These are phyloP conservation scores for Verticillium tricorpus DNA, from an alignment of 2,329 filamentous ascomycete genomes.

Conservation along the genomic window DNA sequence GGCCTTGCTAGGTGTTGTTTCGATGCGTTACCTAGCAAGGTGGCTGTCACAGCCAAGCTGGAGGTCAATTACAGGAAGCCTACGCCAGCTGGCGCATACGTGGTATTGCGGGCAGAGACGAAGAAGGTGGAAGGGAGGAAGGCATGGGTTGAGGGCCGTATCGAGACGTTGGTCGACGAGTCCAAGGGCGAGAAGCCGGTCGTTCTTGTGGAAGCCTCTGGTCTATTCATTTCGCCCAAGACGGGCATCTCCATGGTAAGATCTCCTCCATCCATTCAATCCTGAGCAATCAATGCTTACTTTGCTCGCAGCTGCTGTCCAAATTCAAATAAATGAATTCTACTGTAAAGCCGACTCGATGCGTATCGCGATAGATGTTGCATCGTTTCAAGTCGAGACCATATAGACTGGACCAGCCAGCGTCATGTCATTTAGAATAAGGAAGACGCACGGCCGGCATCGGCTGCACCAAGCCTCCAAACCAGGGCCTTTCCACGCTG, in stretches of 20 bases:
- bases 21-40: slow-evolving; percentile 77
- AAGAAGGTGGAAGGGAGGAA: slow-evolving; percentile 87
- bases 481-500: not conserved
- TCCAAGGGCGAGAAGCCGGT: slow-evolving; percentile 50
- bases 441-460: not conserved
- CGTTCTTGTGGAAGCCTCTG: slow-evolving; percentile 76
- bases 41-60: slow-evolving; percentile 82
- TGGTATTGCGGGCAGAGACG: slow-evolving; percentile 76
- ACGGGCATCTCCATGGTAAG: not conserved
- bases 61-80: slow-evolving; percentile 80
- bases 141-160: slow-evolving; percentile 84
- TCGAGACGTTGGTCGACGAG: slow-evolving; percentile 68
- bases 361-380: not conserved
- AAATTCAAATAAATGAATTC: not conserved
- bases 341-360: not conserved
- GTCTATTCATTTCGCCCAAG: slow-evolving; percentile 81
- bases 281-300: not conserved
- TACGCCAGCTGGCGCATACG: slow-evolving; percentile 67
- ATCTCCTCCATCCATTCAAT: not conserved
- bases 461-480: not conserved
- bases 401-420: not conserved
- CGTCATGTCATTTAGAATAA: not conserved
- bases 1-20: slow-evolving; percentile 86
- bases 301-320: not conserved
- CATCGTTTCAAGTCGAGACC: no score